These are phyloP conservation scores for Fragilaria crotonensis DNA, from an alignment of 108 stramenopile genomes.

Conservation along the genomic window DNA sequence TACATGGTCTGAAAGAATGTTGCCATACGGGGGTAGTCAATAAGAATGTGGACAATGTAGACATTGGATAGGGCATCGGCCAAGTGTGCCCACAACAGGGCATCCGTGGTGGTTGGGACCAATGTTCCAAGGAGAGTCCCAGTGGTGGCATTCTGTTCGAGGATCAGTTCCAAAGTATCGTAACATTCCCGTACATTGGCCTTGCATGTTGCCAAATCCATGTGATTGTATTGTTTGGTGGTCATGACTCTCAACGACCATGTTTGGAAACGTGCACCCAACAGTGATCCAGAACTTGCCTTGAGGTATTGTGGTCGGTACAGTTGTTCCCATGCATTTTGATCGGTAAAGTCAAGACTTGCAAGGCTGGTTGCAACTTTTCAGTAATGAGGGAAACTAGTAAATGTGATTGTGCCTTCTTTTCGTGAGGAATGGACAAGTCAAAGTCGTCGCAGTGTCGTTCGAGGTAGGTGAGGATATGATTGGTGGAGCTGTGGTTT, in stretches of 20 bases:
- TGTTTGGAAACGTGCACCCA: constrained; percentile 50
- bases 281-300: constrained; percentile 17
- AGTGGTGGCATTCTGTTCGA: constrained; percentile 12
- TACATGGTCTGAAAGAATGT: constrained; percentile 50
- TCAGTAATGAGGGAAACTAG: constrained; percentile 30
- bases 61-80: constrained; percentile 65
- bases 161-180: constrained; percentile 31
- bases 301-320: constrained; percentile 43
- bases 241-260: constrained; percentile 37
- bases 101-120: constrained; percentile 46
- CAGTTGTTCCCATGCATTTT: constrained; percentile 58
- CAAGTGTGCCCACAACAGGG: constrained; percentile 57
- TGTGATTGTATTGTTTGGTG: constrained; percentile 7
- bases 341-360: constrained; percentile 47
- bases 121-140: constrained; percentile 46
- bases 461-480: constrained; percentile 55
- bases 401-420: constrained; percentile 16
- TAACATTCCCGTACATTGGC: constrained; percentile 44
- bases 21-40: constrained; percentile 42
- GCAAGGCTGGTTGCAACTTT: constrained; percentile 36
- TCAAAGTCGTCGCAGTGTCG: too few species aligned
- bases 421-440: constrained; percentile 11
- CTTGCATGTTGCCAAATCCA: constrained; percentile 18
- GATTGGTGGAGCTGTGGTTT: constrained; percentile 23
- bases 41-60: constrained; percentile 51